A percentile compares a stretch with the other conserved stretches of the same genome.
These are phyloP conservation scores for Mrakia hoshinonis DNA, from an alignment of 768 basidiomycete genomes.

Conservation along the genomic window DNA sequence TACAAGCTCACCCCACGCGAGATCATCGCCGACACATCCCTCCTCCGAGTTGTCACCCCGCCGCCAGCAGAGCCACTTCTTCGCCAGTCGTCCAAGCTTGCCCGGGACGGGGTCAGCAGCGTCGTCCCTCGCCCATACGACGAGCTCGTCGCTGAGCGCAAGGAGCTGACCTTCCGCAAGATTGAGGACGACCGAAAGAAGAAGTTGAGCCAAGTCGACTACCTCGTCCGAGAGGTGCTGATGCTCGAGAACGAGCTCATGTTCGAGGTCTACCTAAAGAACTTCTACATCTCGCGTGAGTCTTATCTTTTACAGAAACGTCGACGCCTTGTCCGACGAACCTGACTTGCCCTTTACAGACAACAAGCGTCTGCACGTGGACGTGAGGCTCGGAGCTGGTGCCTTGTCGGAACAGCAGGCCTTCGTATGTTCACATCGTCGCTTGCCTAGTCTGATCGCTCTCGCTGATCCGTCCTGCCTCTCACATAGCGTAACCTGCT, in stretches of 20 bases:
- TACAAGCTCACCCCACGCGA: background rate
- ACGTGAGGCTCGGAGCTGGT: background rate
- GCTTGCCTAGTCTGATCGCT: no score
- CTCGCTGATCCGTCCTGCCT: background rate
- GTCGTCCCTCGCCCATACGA: background rate
- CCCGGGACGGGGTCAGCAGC: background rate
- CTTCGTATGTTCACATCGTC: background rate
- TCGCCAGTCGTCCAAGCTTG: background rate
- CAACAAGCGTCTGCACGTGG: conserved; percentile 13
- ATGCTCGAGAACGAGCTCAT: conserved; percentile 15
- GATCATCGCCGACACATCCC: conserved; percentile 3
- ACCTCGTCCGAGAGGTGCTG: conserved; percentile 10
- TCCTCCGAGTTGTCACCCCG: conserved; percentile 6
- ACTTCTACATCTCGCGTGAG: conserved; percentile 13
- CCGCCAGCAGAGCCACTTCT: background rate
- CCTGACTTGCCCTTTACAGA: background rate
- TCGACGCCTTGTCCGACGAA: background rate
- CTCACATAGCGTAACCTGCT: background rate
- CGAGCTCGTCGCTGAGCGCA: conserved; percentile 12
- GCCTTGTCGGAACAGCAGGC: conserved; percentile 1
- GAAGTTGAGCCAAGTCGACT: background rate
- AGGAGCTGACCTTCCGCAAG: background rate
- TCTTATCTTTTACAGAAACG: background rate
- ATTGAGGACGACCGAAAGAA: background rate
- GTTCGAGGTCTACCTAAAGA: conserved; percentile 24